phyloP scores from a whole-genome alignment of 495 filamentous ascomycete species.

The Elaphomyces granulatus region DNA sequence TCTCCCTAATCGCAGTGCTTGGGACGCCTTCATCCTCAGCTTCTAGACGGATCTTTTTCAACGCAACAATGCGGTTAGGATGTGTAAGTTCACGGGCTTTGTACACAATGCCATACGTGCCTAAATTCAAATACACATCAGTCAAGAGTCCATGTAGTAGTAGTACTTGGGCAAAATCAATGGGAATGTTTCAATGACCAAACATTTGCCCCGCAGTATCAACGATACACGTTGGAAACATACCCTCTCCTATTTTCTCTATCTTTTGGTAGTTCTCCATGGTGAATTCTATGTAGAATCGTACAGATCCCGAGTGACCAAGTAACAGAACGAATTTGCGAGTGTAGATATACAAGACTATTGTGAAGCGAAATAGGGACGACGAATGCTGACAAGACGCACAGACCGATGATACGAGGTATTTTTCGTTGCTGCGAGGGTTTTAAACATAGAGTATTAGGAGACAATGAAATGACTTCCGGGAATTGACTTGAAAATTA shows the following conservation, averaged over 20 bases:
- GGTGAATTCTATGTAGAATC: no score
- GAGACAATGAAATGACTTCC: no score
- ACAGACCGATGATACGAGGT: no score
- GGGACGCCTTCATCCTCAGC: slow-evolving; percentile 96
- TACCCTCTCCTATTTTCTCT: slow-evolving; percentile 98
- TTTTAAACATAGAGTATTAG: no score
- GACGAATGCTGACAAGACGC: no score
- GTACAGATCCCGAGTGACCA: no score
- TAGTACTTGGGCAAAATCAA: neutral
- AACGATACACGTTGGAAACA: slow-evolving; percentile 3
- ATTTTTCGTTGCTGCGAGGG: no score
- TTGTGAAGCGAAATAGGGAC: no score
- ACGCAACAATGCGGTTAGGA: slow-evolving; percentile 68
- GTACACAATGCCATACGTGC: slow-evolving; percentile 88
- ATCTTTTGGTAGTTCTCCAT: slow-evolving; percentile 99
- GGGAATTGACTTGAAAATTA: no score
- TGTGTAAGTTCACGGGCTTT: slow-evolving; percentile 74
- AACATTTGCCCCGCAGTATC: neutral
- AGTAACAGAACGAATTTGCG: no score
- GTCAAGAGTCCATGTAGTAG: neutral
- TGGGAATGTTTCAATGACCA: neutral
- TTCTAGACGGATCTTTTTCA: slow-evolving; percentile 98
- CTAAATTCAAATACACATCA: slow-evolving; percentile 25
- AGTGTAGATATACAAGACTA: no score
- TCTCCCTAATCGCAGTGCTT: slow-evolving; percentile 91